Evolutionary conservation across 805 yeast species (phyloP).

Genomic region (Zygosaccharomyces pseudorouxii): DNA sequence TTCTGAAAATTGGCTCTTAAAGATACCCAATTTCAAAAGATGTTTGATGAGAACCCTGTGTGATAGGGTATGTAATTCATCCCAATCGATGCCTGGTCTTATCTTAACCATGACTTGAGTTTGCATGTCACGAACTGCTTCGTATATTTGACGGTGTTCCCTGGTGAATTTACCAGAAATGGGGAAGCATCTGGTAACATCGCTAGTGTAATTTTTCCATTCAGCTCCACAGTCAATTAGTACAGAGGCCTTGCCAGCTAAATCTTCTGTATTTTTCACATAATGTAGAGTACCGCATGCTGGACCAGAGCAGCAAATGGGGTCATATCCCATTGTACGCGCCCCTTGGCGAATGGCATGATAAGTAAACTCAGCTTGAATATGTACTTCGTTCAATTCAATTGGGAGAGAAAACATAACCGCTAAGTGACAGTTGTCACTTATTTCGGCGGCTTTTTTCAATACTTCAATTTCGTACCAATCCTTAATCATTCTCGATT

Average conservation of each 20-base stretch:
- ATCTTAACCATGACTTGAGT: slow-evolving; percentile 60
- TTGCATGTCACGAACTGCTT: slow-evolving; percentile 81
- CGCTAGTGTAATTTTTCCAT: slow-evolving; percentile 89
- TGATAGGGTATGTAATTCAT: slow-evolving; percentile 71
- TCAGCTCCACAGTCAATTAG: slow-evolving; percentile 97
- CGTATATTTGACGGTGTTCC: slow-evolving; percentile 81
- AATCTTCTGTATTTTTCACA: slow-evolving; percentile 67
- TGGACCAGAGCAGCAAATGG: slow-evolving; percentile 92
- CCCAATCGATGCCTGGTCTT: slow-evolving; percentile 84
- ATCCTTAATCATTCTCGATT: slow-evolving; percentile 81
- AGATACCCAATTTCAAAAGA: slow-evolving; percentile 71
- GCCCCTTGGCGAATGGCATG: slow-evolving; percentile 94
- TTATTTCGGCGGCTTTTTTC: slow-evolving; percentile 75
- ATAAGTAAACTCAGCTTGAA: slow-evolving; percentile 92
- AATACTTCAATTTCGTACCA: slow-evolving; percentile 70
- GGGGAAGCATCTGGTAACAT: slow-evolving; percentile 95
- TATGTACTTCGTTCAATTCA: slow-evolving; percentile 81
- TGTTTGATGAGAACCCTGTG: slow-evolving; percentile 72
- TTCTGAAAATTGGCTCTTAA: slow-evolving; percentile 50
- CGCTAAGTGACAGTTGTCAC: slow-evolving; percentile 84
- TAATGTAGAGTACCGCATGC: slow-evolving; percentile 89
- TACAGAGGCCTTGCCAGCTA: slow-evolving; percentile 57
- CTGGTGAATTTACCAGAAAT: slow-evolving; percentile 82
- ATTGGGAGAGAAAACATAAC: slow-evolving; percentile 92
- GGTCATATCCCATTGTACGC: slow-evolving; percentile 84